Evolutionary conservation across 148 eudicot genomes (phyloP).

Genomic region (Agrostemma githago): DNA sequence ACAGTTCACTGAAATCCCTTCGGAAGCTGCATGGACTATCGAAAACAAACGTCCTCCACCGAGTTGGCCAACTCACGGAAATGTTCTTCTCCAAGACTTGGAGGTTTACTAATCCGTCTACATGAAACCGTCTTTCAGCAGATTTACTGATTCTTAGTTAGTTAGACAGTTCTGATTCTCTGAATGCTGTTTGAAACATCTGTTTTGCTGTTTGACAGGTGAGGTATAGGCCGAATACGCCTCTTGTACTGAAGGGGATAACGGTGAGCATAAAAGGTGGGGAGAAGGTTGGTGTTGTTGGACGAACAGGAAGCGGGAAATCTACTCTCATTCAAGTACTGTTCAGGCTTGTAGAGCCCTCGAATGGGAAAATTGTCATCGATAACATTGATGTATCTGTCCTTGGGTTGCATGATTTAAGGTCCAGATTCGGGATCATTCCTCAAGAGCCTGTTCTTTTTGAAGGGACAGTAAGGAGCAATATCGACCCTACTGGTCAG

Average conservation of each 20-base stretch:
- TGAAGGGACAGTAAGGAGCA: slow-evolving; percentile 93
- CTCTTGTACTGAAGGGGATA: slow-evolving; percentile 83
- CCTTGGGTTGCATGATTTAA: slow-evolving; percentile 83
- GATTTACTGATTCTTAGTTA: neutral
- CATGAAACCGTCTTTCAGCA: neutral
- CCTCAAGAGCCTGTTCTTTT: slow-evolving; percentile 99
- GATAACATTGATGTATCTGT: slow-evolving; percentile 64
- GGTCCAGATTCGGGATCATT: slow-evolving; percentile 94
- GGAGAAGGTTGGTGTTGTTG: slow-evolving; percentile 90
- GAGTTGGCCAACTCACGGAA: slow-evolving; percentile 73
- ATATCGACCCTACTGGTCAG: slow-evolving; percentile 69
- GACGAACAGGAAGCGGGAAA: slow-evolving; percentile 94
- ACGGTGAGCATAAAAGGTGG: slow-evolving; percentile 72
- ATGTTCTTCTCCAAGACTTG: slow-evolving; percentile 60
- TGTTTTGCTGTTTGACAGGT: slow-evolving; percentile 44
- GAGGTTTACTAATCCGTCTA: slow-evolving; percentile 37
- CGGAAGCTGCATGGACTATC: slow-evolving; percentile 81
- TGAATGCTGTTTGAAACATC: neutral
- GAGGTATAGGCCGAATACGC: slow-evolving; percentile 77
- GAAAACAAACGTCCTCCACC: slow-evolving; percentile 57
- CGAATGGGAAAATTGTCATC: slow-evolving; percentile 64
- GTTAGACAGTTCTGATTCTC: neutral
- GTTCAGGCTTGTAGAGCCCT: slow-evolving; percentile 89
- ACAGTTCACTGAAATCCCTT: slow-evolving; percentile 66
- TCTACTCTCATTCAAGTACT: slow-evolving; percentile 89